Evolutionary conservation across 805 yeast species (phyloP), one percentile per base, ranked within the genome.

Genomic region (Ogataea wickerhamii): DNA sequence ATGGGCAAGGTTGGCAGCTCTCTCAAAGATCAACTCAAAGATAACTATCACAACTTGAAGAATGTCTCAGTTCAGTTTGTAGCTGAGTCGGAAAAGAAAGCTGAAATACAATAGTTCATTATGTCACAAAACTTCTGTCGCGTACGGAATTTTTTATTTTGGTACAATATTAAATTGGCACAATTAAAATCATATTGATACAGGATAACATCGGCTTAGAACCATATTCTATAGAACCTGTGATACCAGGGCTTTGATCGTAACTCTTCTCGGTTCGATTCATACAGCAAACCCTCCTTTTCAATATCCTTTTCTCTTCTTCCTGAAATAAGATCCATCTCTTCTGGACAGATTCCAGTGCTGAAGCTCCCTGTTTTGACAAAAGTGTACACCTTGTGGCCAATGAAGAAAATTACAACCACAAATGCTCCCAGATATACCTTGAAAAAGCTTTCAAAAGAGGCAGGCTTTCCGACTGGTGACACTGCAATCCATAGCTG

Each of bases 401-500:
- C 71, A 4, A 66, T 14, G 52, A 68, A 74, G 32, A 67, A 62
- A 3, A 53, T 59, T 7, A 73, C 38, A 37, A 72, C 60, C 25
- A 74, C 68, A 10, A 73, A 70, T 40, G 68, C 65, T 22, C 77
- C 76, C 38, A 75, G 52, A 48, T 68, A 71, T 27, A 66, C 61
- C 46, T 64, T 63, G 51, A 75, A 70, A 55, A 73, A 73, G 17
- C 44, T 53, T 29, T 56, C 52, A 7, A 66, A 65, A 5, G 52
- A 39, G 32, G 60, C 56, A 27, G 67, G 51, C 13, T 40, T 41
- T 1, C 38, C 52, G 5, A 63, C 61, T 41, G 78, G 78, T 47
- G 57, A 67, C 18, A 71, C 45, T 0, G 77, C 71, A 21, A 72
- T 56, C 76, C 75, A 72, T 42, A 71, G 61, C 57, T 73, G 77